Base-by-base conservation (phyloP, 208 protist species). In the Crithidia expoeki region DNA sequence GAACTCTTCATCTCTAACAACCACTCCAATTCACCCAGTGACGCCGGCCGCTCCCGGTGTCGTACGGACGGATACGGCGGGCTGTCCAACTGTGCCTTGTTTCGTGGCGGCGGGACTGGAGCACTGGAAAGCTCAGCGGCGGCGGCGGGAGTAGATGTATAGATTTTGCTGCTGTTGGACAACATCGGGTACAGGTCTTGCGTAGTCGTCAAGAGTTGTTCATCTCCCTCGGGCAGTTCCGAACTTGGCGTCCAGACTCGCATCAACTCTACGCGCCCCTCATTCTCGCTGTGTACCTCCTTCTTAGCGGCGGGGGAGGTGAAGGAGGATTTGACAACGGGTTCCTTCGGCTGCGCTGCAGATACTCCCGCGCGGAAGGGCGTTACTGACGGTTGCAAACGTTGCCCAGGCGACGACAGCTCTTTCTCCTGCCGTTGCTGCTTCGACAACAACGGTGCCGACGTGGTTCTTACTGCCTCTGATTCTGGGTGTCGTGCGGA, bases 191-290 rank as follows among this genome's bases (percentile, higher is more conserved):
- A 66, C 21, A 42, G 32, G 27, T 55, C 60, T 28, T 66, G 42
- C 46, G 21, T 23, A 14, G 46, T 16, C 17, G 46, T 14, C 30
- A 16, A 4, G 3, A 12, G 3, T 2, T 32, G 17, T 3, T 28
- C 27, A 2, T n/a, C 42, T 17, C 12, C 4, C 14, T 66, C 60
- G 9, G 19, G 4, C 1, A 46, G 46, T 21, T 11, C 28, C 3
- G 60, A 44, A 32, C 60, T 66, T 1, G 60, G 60, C 16, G 60
- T 66, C 60, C 60, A 66, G 9, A 66, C 17, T 1, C 60, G 60
- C 4, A 33, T 17, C 16, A 55, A 17, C 23, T 36, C 11, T 0
- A 2, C 42, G 2, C 17, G 6, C 10, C 12, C 21, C 12, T 17
- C 16, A 17, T 47, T 17, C n/a, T n/a, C n/a, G n/a, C n/a, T n/a